Base-by-base conservation (phyloP, 129 eudicot species). In the Helianthus tuberosus region DNA sequence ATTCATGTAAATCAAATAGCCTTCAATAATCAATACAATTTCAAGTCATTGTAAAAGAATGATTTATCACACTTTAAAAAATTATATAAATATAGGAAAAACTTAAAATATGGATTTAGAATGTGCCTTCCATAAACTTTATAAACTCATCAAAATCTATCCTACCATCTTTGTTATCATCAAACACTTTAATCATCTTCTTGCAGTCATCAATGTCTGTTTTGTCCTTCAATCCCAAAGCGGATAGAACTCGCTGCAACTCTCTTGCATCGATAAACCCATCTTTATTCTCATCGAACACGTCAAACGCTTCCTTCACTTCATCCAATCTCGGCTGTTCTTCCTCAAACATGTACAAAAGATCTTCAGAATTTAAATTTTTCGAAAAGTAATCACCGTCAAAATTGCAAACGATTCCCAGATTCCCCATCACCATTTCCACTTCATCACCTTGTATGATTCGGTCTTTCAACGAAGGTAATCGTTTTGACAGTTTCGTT, bases 221-320 rank as follows among this genome's bases (percentile, higher is more conserved):
- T 16, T 80, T 75, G 60, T 82, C 82, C 35, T 68, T 79, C 15
- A 88, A 73, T 4, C 97, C 92, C 70, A 91, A 71, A 80, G 74
- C 77, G 51, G 38, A n/a, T 2, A 91, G 75, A 69, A 91, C 88
- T 59, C 74, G 86, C n/a, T 84, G 88, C 76, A 91, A 79, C 52
- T 91, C 97, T 29, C 17, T 32, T 14, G 75, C 90, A 74, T 91
- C 95, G 57, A 91, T 84, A 74, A 84, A 88, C 63, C 97, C 97
- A 71, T 91, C 97, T 80, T 72, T 66, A 47, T 84, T 80, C 66
- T 79, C 66, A 66, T 91, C 95, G 79, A 86, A 91, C 71, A 88
- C 95, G 66, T 86, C 87, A 72, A 91, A 91, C 51, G 95, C 91
- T 25, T 47, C 86, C 61, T 65, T 80, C 12, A 84, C 83, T 64